A percentile compares a stretch with the other conserved stretches of the same genome.
These are phyloP conservation scores for Neoboletus magnificus DNA, from an alignment of 768 basidiomycete species.

Conservation along the genomic window DNA sequence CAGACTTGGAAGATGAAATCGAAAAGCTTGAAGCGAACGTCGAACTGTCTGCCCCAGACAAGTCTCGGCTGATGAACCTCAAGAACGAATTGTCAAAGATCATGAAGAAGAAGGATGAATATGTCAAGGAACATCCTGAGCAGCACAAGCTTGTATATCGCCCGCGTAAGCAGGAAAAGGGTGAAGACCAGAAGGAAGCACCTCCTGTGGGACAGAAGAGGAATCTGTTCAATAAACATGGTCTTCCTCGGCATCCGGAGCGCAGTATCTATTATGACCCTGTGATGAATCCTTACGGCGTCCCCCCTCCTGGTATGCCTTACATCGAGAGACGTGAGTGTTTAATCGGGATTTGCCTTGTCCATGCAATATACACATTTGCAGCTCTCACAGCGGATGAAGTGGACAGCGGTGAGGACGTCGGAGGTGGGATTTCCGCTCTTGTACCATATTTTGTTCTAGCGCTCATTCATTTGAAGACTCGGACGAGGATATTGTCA, in stretches of 20 bases:
- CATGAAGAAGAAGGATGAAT: constrained; percentile 86
- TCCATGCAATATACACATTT: constrained; percentile 1
- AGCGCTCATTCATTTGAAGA: constrained; percentile 6
- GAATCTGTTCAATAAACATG: constrained; percentile 77
- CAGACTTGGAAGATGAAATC: constrained; percentile 84
- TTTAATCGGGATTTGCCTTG: not conserved
- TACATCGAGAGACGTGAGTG: constrained; percentile 81
- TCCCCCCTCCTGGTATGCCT: constrained; percentile 96
- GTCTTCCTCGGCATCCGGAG: constrained; percentile 86
- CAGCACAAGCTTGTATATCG: constrained; percentile 82
- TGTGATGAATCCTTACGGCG: constrained; percentile 90
- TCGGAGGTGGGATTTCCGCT: constrained; percentile 34
- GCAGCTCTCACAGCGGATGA: constrained; percentile 63
- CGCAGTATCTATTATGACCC: constrained; percentile 91
- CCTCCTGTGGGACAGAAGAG: constrained; percentile 46
- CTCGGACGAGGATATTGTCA: constrained; percentile 57
- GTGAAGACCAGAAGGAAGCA: constrained; percentile 41
- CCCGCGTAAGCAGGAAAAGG: constrained; percentile 42
- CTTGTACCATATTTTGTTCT: not conserved
- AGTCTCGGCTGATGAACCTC: constrained; percentile 64
- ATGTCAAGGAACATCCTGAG: constrained; percentile 91
- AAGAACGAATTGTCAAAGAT: constrained; percentile 78
- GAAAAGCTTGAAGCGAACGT: constrained; percentile 53
- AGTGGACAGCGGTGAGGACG: constrained; percentile 60
- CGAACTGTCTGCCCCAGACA: constrained; percentile 48